A percentile compares a stretch with the other conserved stretches of the same genome.
Evolutionary conservation across 2,329 filamentous ascomycete species (phyloP).

Genomic region (Macrophomina pseudophaseolina): DNA sequence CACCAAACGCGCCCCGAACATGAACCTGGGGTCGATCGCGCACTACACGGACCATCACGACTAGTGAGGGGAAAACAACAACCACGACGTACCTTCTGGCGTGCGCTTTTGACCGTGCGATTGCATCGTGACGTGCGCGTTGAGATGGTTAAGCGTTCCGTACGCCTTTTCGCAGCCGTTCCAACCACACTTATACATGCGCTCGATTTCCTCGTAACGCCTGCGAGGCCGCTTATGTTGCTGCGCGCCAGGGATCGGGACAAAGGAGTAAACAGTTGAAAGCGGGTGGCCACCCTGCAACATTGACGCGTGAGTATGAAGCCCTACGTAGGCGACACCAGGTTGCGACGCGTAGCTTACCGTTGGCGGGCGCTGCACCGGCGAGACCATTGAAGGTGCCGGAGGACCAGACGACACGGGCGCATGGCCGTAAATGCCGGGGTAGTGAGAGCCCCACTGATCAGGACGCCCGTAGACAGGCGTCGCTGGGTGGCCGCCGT

Average conservation of each 20-base stretch:
- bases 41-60: constrained; percentile 21
- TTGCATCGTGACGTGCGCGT: constrained; percentile 99
- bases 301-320: constrained; percentile 24
- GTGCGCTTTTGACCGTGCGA: constrained; percentile 93
- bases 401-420: constrained; percentile 63
- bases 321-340: neutral
- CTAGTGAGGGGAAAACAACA: constrained; percentile 32
- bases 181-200: constrained; percentile 99
- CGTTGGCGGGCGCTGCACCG: constrained; percentile 65
- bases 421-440: constrained; percentile 55
- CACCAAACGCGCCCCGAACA: constrained; percentile 32
- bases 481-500: constrained; percentile 64
- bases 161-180: constrained; percentile 99
- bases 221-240: constrained; percentile 95
- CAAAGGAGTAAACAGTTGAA: constrained; percentile 94
- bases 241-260: constrained; percentile 93
- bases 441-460: constrained; percentile 71
- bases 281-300: constrained; percentile 57
- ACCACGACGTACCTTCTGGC: constrained; percentile 79
- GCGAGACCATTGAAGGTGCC: constrained; percentile 63
- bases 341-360: constrained; percentile 54
- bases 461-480: constrained; percentile 70
- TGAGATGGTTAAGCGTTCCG: constrained; percentile 94
- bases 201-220: constrained; percentile 96
- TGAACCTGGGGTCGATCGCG: constrained; percentile 26